Evolutionary conservation across 2,329 filamentous ascomycete genomes (phyloP), one percentile per base, ranked within the genome.

Genomic region (Mycosphaerelloides madeirae): DNA sequence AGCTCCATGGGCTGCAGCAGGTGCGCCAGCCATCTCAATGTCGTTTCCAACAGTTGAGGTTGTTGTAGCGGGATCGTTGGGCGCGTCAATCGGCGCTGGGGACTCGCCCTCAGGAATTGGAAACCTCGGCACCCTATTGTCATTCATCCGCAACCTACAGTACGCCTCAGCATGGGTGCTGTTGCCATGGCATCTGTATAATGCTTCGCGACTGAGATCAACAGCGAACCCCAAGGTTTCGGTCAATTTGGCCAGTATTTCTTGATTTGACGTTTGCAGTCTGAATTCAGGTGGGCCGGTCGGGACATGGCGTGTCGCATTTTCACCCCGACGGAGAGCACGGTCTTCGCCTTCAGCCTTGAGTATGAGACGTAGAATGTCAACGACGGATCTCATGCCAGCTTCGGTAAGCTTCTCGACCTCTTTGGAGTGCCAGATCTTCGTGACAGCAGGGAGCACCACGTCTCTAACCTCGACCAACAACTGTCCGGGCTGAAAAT

Each of bases 401-500:
- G 81, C 77, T 18, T 82, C 83, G 3, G 85, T 82, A 1, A 88
- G 80, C 57, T 87, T 90, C 56, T 95, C 88, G 14, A 93, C 80
- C 37, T 95, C 79, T 19, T 81, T 74, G 1, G 89, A 94, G 54
- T 87, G 82, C 94, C 93, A 98, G 20, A 97, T 77, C 36, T 83
- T 77, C 44, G 79, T 78, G 31, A 93, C 77, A 35, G 84, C 79
- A 1, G 89, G 87, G 12, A 96, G 70, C 19, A 96, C 80, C 19
- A 83, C 80, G 68, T 85, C 81, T 32, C 93, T 84, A 32, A 97
- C 69, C 63, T 97, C 91, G 5, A 97, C 81, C 12, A 96, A 72
- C 43, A 97, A 85, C 57, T 96, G 91, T 1, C 79, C 74, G 12
- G 81, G 76, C 8, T 75, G 70, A 63, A 86, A 87, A 56, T 76